These are phyloP conservation scores for Tuber magnatum DNA, from an alignment of 495 filamentous ascomycete species.

Conservation along the genomic window DNA sequence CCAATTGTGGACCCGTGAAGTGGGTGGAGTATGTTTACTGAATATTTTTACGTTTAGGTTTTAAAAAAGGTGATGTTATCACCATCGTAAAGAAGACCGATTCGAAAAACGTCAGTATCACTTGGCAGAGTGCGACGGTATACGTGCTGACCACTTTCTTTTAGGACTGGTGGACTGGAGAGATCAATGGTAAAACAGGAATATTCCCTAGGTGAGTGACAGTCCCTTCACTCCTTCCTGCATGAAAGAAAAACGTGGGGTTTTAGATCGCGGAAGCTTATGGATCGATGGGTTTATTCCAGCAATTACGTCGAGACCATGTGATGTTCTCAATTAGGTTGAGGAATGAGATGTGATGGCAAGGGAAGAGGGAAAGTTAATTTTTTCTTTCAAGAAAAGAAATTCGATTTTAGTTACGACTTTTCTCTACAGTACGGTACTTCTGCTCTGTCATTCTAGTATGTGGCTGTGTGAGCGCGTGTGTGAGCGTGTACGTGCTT, in stretches of 20 bases:
- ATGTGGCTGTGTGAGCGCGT: too few species aligned
- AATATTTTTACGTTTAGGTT: conserved; percentile 44
- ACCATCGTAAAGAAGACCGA: conserved; percentile 98
- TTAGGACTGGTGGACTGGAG: conserved; percentile 42
- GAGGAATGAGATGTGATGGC: background rate
- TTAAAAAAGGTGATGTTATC: conserved; percentile 96
- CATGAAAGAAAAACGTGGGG: background rate
- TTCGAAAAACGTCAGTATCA: conserved; percentile 36
- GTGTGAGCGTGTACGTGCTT: background rate
- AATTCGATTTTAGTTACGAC: background rate
- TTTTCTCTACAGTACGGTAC: background rate
- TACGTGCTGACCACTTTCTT: conserved; percentile 11
- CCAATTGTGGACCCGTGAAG: background rate
- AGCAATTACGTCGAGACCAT: conserved; percentile 40
- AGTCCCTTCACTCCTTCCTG: background rate
- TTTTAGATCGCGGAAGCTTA: conserved; percentile 13
- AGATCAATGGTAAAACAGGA: conserved; percentile 34
- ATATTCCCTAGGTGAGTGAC: conserved; percentile 40
- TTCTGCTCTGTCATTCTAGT: background rate
- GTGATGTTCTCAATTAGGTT: conserved; percentile 15
- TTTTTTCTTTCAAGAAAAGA: background rate
- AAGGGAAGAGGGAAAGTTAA: background rate
- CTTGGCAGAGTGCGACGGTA: background rate
- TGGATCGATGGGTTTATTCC: background rate
- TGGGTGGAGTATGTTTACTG: conserved; percentile 6